phyloP scores from a whole-genome alignment of 2,329 filamentous ascomycete genomes.

The Leptodontidium sp. region DNA sequence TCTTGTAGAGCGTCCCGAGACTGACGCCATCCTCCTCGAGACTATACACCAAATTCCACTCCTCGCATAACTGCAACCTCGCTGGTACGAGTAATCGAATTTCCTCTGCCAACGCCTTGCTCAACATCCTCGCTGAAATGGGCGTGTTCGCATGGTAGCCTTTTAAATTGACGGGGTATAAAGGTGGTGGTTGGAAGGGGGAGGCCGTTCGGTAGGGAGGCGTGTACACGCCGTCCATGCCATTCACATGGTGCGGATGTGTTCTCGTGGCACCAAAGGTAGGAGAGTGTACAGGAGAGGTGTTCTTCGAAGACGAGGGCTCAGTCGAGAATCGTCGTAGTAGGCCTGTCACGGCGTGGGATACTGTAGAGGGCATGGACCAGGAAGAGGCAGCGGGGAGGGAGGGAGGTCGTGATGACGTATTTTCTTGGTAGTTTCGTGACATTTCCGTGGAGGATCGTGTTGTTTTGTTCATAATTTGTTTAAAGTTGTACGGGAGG shows the following conservation, averaged over 20 bases:
- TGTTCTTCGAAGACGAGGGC: conserved; percentile 34
- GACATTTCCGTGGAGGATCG: not conserved
- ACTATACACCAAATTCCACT: conserved; percentile 88
- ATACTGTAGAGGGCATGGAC: conserved; percentile 55
- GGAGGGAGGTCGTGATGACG: conserved; percentile 45
- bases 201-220: conserved; percentile 65
- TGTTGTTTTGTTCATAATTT: not conserved
- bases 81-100: conserved; percentile 89
- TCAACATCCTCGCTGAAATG: conserved; percentile 71
- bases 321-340: conserved; percentile 72
- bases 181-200: conserved; percentile 86
- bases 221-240: conserved; percentile 43
- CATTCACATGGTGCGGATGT: conserved; percentile 28
- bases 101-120: conserved; percentile 82
- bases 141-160: conserved; percentile 71
- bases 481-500: not conserved
- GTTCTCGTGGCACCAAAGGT: conserved; percentile 36
- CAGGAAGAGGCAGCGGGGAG: conserved; percentile 51
- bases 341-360: conserved; percentile 66
- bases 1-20: conserved; percentile 84
- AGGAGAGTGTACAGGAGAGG: conserved; percentile 34
- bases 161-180: conserved; percentile 78
- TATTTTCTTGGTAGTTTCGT: conserved; percentile 13
- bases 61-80: conserved; percentile 84
- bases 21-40: conserved; percentile 92